Conservation (phyloP, 2,329 filamentous ascomycete species). For the Lachnellula subtilissima region DNA sequence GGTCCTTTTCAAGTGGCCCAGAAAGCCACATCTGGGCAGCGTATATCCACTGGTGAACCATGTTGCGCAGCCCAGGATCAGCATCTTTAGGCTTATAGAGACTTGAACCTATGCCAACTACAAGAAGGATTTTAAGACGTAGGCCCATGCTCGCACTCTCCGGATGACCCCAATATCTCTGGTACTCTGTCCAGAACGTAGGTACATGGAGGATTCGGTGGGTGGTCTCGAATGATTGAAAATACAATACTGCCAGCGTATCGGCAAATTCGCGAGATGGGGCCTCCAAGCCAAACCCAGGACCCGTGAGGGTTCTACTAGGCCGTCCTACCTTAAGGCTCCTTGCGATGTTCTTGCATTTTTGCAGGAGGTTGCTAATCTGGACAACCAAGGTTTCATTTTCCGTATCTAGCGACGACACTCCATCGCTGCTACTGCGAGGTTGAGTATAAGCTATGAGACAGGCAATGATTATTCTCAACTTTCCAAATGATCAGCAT, state of each 20-base stretch:
- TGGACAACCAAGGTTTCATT: slow-evolving; percentile 23
- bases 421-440: neutral
- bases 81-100: slow-evolving; percentile 25
- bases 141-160: slow-evolving; percentile 20
- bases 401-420: slow-evolving; percentile 12
- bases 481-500: neutral
- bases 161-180: slow-evolving; percentile 40
- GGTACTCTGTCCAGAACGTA: slow-evolving; percentile 47
- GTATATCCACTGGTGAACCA: slow-evolving; percentile 37
- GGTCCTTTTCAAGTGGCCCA: slow-evolving; percentile 37
- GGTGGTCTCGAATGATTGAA: slow-evolving; percentile 44
- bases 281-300: slow-evolving; percentile 1
- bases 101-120: slow-evolving; percentile 38
- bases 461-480: neutral
- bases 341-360: slow-evolving; percentile 34
- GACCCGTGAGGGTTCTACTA: slow-evolving; percentile 30
- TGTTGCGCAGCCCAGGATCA: slow-evolving; percentile 25
- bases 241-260: slow-evolving; percentile 41
- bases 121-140: slow-evolving; percentile 37
- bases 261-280: slow-evolving; percentile 30
- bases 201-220: slow-evolving; percentile 50
- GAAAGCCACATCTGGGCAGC: slow-evolving; percentile 39
- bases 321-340: slow-evolving; percentile 33
- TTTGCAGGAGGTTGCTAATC: slow-evolving; percentile 29
- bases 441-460: neutral